Percentiles rank a stretch among this genome's conserved stretches.
Conservation (phyloP, 140 eudicot species). For the Stevia rebaudiana region DNA sequence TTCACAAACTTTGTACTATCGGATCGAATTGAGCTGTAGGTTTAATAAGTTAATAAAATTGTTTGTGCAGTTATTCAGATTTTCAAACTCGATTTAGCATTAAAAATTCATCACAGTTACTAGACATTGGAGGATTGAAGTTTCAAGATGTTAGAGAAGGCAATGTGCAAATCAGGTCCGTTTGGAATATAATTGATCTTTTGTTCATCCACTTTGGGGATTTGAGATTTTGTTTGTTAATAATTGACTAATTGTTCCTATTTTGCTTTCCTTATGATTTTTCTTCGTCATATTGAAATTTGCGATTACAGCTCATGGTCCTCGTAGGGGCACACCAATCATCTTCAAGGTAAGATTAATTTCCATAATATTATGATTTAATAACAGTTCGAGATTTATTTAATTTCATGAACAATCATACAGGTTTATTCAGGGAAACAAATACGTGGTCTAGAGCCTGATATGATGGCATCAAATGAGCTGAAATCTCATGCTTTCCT, state of each 20-base stretch:
- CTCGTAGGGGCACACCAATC: conserved; percentile 69
- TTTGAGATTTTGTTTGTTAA: too few species aligned
- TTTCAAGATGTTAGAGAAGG: conserved; percentile 92
- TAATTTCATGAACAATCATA: neutral
- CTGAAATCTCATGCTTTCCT: conserved; percentile 70
- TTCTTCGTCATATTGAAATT: conserved; percentile 44
- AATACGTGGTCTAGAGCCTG: conserved; percentile 87
- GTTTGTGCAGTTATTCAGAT: conserved; percentile 60
- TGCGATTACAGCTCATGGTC: conserved; percentile 72
- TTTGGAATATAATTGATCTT: neutral
- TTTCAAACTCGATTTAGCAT: conserved; percentile 38
- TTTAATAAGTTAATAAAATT: neutral
- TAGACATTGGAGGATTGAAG: conserved; percentile 45
- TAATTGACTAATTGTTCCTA: neutral
- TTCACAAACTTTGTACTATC: neutral
- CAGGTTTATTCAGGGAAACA: conserved; percentile 93
- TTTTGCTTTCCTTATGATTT: neutral
- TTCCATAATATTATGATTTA: too few species aligned
- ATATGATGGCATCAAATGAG: conserved; percentile 97
- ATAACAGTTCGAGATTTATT: neutral
- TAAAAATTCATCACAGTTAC: conserved; percentile 26
- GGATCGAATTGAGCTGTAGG: neutral
- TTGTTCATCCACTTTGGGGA: neutral
- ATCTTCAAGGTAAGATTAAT: conserved; percentile 58
- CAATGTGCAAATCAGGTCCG: conserved; percentile 73